phyloP scores from a whole-genome alignment of 2,329 filamentous ascomycete species.

The Clarireedia monteithiana region DNA sequence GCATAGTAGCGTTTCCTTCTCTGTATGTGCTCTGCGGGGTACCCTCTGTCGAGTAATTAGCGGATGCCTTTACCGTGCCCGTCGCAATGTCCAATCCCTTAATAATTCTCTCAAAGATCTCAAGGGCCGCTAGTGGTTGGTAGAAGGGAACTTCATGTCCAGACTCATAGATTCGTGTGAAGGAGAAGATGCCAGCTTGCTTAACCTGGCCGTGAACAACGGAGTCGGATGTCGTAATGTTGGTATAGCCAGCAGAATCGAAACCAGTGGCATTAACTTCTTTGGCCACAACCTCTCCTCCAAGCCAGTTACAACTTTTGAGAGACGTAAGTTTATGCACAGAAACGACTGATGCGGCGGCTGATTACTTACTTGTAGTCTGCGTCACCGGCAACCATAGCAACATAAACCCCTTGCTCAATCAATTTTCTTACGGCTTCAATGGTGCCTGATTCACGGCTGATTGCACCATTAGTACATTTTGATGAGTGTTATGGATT shows the following conservation, averaged over 20 bases:
- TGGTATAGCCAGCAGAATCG: constrained; percentile 56
- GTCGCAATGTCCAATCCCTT: constrained; percentile 40
- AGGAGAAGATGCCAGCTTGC: constrained; percentile 65
- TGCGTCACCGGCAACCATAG: constrained; percentile 54
- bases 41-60: constrained; percentile 16
- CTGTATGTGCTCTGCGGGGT: constrained; percentile 20
- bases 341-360: constrained; percentile 30
- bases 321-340: constrained; percentile 46
- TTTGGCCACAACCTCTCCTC: constrained; percentile 61
- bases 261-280: constrained; percentile 45
- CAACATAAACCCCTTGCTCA: constrained; percentile 54
- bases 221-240: constrained; percentile 57
- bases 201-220: constrained; percentile 62
- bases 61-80: constrained; percentile 42
- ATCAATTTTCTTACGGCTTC: constrained; percentile 49
- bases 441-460: constrained; percentile 38
- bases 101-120: constrained; percentile 44
- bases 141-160: constrained; percentile 52
- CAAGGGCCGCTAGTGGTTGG: constrained; percentile 42
- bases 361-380: constrained; percentile 37
- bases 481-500: background rate
- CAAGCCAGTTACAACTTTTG: constrained; percentile 57
- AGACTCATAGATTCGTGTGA: constrained; percentile 56
- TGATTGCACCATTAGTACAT: constrained; percentile 12
- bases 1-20: constrained; percentile 31